Conservation (phyloP, 140 eudicot species). For the Anethum foeniculum region DNA sequence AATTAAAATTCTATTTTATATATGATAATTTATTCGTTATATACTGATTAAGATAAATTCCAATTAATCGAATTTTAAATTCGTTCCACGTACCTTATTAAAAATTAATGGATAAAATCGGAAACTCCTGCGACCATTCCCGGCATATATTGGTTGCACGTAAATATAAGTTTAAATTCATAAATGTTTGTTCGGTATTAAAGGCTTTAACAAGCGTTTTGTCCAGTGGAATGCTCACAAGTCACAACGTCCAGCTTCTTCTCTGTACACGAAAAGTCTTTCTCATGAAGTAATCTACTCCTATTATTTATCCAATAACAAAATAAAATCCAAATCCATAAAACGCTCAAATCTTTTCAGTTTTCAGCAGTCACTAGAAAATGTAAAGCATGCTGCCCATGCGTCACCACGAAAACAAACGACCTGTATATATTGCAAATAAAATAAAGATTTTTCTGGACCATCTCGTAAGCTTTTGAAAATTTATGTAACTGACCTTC, state of each 20-base stretch:
- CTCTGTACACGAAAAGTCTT: not conserved
- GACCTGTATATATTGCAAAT: not conserved
- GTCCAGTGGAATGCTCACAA: not conserved
- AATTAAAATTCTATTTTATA: too few species aligned
- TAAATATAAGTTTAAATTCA: too few species aligned
- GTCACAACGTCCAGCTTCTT: not conserved
- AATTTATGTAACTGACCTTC: not conserved
- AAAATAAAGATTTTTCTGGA: not conserved
- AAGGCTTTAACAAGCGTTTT: not conserved
- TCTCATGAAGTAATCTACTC: not conserved
- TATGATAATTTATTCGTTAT: too few species aligned
- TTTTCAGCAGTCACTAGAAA: not conserved
- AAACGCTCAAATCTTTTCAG: not conserved
- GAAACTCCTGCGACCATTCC: too few species aligned
- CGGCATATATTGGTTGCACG: not conserved
- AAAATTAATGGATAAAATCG: too few species aligned
- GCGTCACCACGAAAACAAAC: not conserved
- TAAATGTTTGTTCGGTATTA: too few species aligned
- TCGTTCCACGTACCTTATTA: too few species aligned
- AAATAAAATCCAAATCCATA: not conserved
- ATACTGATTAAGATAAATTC: too few species aligned
- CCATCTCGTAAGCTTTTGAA: conserved; percentile 1
- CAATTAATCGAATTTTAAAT: too few species aligned
- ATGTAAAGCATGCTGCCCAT: not conserved
- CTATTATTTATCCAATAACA: not conserved